Percentiles rank a stretch among this genome's conserved stretches.
Conservation (phyloP, 768 basidiomycete species). For the Termitomyces sp. region DNA sequence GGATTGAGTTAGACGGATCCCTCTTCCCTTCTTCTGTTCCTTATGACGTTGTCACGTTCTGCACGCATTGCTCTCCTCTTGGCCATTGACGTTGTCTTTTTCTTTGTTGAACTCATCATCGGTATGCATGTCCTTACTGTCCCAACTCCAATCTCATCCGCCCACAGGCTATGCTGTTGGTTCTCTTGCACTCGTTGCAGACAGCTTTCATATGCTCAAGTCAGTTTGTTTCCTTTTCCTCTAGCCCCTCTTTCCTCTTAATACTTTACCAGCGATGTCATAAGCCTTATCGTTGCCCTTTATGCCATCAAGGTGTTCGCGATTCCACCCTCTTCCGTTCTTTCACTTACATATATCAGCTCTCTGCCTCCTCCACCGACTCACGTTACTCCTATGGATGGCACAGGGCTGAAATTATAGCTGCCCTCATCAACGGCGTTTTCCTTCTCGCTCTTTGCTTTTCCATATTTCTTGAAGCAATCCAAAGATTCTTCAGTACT, state of each 20-base stretch:
- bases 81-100: constrained; percentile 81
- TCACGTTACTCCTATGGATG: constrained; percentile 94
- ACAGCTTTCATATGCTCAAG: constrained; percentile 99
- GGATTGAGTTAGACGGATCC: no score
- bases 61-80: constrained; percentile 73
- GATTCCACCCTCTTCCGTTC: constrained; percentile 2
- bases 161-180: constrained; percentile 87
- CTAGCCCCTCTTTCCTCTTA: constrained; percentile 1
- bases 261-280: constrained; percentile 71
- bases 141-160: constrained; percentile 9
- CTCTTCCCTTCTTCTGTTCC: not conserved
- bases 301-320: constrained; percentile 79
- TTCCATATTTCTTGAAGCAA: constrained; percentile 89
- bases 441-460: constrained; percentile 97
- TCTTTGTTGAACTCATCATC: constrained; percentile 79
- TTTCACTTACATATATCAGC: constrained; percentile 32
- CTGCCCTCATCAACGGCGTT: constrained; percentile 93
- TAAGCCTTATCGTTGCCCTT: constrained; percentile 91
- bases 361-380: constrained; percentile 58
- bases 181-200: constrained; percentile 91
- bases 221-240: constrained; percentile 31
- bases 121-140: constrained; percentile 39
- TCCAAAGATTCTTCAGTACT: constrained; percentile 83
- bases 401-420: constrained; percentile 96
- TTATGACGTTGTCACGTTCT: constrained; percentile 63